Conservation (phyloP, 1,284 basidiomycete species). For the Cryptococcus wingfieldii region DNA sequence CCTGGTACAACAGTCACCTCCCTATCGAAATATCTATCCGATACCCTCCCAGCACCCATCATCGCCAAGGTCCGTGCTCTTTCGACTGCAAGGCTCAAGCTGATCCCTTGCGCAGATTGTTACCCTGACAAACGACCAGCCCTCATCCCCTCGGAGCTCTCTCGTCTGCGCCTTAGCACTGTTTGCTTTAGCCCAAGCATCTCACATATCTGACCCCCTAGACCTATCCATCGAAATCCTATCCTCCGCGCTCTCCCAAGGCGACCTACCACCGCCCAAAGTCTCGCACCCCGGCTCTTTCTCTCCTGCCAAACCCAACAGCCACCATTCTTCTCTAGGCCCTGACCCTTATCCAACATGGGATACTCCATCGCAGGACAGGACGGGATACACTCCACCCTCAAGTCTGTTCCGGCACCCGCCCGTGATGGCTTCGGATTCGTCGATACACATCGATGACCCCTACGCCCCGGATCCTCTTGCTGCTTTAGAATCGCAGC, state of each 20-base stretch:
- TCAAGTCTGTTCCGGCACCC: too few relatives aligned
- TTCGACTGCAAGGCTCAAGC: too few relatives aligned
- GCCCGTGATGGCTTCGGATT: too few relatives aligned
- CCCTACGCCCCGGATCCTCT: too few relatives aligned
- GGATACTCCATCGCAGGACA: too few relatives aligned
- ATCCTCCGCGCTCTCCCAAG: conserved; percentile 44
- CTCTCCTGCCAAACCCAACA: too few relatives aligned
- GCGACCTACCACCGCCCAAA: conserved; percentile 64
- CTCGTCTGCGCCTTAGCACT: conserved; percentile 70
- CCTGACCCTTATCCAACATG: too few relatives aligned
- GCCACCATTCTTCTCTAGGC: too few relatives aligned
- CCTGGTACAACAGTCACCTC: too few relatives aligned
- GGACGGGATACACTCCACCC: too few relatives aligned
- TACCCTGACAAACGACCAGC: conserved; percentile 32
- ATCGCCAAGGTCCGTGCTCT: conserved; percentile 64
- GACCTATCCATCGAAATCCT: conserved; percentile 68
- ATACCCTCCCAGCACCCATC: conserved; percentile 64
- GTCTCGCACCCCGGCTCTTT: conserved; percentile 21
- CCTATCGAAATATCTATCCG: conserved; percentile 65
- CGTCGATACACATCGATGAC: too few relatives aligned
- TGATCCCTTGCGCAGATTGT: conserved; percentile 19
- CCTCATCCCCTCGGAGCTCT: conserved; percentile 80
- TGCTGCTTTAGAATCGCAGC: too few relatives aligned
- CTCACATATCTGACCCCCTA: conserved; percentile 1
- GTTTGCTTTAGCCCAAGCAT: conserved; percentile 66